Evolutionary conservation across 2,329 filamentous ascomycete species (phyloP), one percentile per base, ranked within the genome.

Genomic region (Ascochyta fabae): DNA sequence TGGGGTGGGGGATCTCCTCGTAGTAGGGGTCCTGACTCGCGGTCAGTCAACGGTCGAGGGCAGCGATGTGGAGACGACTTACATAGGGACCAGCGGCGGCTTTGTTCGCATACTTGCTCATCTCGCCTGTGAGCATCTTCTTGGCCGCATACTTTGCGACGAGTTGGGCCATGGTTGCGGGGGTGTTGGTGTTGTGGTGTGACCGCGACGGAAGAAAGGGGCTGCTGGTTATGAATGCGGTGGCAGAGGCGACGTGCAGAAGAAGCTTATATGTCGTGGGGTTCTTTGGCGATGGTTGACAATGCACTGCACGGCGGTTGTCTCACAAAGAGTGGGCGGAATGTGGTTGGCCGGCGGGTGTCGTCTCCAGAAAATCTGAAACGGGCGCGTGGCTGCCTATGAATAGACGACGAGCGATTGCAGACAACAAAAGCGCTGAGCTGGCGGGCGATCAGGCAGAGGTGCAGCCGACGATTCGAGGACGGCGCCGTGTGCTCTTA

Each of bases 11-110:
- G 33, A 96, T 87, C 64, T 87, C 83, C 74, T 96, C 91, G 68
- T 93, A 96, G 79, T 92, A 96, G 6, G 93, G 92, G 72, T 98
- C 93, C 91, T 97, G 68, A 42, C 27, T 23, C 49, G 34, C 33
- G 43, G 53, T 61, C 33, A 59, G 48, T 36, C 16, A 26, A 26
- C 24, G 26, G 52, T 27, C 41, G 31, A 50, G 40, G 3, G 22
- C 43, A 22, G 41, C 34, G 13, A 39, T 42, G 19, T 39, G 22
- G 31, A 19, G 26, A 33, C 29, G 8, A 68, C 78, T 68, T 68
- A 81, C 80, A 53, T 80, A 74, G 59, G 69, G 63, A 1, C 73
- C 76, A 12, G 66, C 69, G 48, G 75, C 72, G 7, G 76, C 71
- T 69, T 81, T 81, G 62, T 58, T 56, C 61, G 75, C 71, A 68